phyloP scores from a whole-genome alignment of 345 rosid genomes.

The Eucalyptus pauciflora region DNA sequence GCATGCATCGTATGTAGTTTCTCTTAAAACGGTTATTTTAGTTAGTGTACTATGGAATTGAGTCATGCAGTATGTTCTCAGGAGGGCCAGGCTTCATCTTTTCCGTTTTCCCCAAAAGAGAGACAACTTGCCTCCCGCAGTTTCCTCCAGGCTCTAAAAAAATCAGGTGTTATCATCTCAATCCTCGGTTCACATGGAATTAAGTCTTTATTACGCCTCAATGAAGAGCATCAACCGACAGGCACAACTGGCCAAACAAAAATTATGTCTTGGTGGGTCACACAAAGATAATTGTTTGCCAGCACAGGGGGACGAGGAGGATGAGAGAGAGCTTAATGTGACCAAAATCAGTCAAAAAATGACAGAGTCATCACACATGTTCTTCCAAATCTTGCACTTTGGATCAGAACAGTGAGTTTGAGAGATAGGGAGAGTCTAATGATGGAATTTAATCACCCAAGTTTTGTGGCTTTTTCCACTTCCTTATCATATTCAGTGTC shows the following conservation, averaged over 20 bases:
- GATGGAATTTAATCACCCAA: not conserved
- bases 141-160: not conserved
- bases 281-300: not conserved
- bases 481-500: not conserved
- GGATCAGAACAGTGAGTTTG: not conserved
- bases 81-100: not conserved
- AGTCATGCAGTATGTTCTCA: not conserved
- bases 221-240: not conserved
- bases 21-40: not conserved
- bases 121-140: not conserved
- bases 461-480: not conserved
- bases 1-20: not conserved
- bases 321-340: not conserved
- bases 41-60: not conserved
- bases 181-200: not conserved
- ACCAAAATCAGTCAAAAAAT: not conserved
- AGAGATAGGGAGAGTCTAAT: not conserved
- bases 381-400: not conserved
- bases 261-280: conserved; percentile 1
- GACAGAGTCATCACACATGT: not conserved
- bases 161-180: not conserved
- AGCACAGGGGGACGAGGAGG: not conserved
- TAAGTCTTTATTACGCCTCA: not conserved
- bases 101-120: not conserved
- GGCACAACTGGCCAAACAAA: not conserved